Evolutionary conservation across 2,329 filamentous ascomycete species (phyloP).

Genomic region (Colletotrichum graminicola): DNA sequence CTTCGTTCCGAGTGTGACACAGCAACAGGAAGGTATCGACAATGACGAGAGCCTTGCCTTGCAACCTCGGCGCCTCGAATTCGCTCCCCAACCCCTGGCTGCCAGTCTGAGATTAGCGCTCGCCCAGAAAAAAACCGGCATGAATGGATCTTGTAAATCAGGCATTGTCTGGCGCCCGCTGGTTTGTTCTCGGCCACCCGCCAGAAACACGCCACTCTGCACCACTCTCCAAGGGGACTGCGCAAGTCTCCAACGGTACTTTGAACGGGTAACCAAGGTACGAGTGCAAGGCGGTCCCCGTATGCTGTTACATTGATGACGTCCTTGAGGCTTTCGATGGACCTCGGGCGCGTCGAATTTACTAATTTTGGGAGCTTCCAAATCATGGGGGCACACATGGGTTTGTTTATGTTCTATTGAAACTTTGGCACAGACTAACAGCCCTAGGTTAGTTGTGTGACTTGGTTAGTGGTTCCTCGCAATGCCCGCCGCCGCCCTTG

Average conservation of each 20-base stretch:
- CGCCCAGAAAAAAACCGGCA: constrained; percentile 1
- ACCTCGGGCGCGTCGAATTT: background rate
- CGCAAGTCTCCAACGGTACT: constrained; percentile 22
- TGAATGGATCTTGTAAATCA: constrained; percentile 11
- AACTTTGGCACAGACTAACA: background rate
- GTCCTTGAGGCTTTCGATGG: constrained; percentile 14
- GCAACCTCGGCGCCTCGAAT: constrained; percentile 21
- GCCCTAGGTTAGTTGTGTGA: background rate
- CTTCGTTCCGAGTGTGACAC: constrained; percentile 11
- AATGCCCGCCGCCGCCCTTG: no score
- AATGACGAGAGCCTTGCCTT: background rate
- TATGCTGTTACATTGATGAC: constrained; percentile 21
- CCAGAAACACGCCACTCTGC: constrained; percentile 22
- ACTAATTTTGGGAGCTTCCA: constrained; percentile 12
- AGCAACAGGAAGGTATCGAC: background rate
- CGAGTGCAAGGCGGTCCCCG: no score
- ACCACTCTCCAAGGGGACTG: constrained; percentile 14
- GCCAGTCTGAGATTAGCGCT: constrained; percentile 14
- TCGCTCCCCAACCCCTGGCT: background rate
- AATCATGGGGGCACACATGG: constrained; percentile 1
- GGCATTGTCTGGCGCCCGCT: constrained; percentile 20
- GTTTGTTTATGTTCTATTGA: background rate
- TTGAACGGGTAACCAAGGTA: background rate
- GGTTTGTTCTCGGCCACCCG: constrained; percentile 20
- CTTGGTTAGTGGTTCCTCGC: background rate